These are phyloP conservation scores for Cryphonectria radicalis DNA, from an alignment of 2,329 filamentous ascomycete genomes.

Conservation along the genomic window DNA sequence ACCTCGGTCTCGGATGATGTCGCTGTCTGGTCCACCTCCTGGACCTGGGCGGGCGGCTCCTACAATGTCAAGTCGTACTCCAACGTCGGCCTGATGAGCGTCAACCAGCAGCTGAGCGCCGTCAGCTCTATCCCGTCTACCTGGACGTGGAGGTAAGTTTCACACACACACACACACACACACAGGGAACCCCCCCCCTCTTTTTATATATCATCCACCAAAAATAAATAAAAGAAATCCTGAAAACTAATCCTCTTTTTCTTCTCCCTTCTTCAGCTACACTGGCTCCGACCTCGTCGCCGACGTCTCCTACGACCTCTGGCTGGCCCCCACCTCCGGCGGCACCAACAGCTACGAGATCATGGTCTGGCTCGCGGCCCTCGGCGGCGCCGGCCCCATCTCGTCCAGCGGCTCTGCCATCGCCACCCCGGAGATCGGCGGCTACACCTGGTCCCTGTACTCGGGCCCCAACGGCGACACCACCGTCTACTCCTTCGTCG, in stretches of 20 bases:
- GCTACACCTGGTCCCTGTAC: constrained; percentile 61
- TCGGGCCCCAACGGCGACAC: constrained; percentile 63
- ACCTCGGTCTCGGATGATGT: constrained; percentile 40
- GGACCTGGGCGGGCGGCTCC: constrained; percentile 47
- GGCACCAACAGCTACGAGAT: constrained; percentile 59
- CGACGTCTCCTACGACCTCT: constrained; percentile 65
- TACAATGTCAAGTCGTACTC: constrained; percentile 52
- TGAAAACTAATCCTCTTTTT: not conserved
- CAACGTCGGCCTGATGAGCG: constrained; percentile 45
- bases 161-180: no score
- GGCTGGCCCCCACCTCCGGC: constrained; percentile 54
- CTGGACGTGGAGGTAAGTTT: constrained; percentile 44
- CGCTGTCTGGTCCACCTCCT: constrained; percentile 49
- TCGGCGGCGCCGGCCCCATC: constrained; percentile 65
- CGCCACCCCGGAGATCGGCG: constrained; percentile 57
- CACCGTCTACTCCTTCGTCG: constrained; percentile 62
- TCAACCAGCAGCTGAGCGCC: constrained; percentile 40
- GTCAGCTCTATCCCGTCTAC: constrained; percentile 43
- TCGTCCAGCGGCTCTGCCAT: constrained; percentile 54
- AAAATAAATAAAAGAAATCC: not conserved
- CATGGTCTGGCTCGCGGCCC: constrained; percentile 66
- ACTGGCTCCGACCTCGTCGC: constrained; percentile 46
- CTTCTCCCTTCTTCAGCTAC: constrained; percentile 37
- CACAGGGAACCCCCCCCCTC: no score
- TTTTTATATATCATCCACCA: no score